These are phyloP conservation scores for Margaritispora aquatica DNA, from an alignment of 495 filamentous ascomycete species.

Conservation along the genomic window DNA sequence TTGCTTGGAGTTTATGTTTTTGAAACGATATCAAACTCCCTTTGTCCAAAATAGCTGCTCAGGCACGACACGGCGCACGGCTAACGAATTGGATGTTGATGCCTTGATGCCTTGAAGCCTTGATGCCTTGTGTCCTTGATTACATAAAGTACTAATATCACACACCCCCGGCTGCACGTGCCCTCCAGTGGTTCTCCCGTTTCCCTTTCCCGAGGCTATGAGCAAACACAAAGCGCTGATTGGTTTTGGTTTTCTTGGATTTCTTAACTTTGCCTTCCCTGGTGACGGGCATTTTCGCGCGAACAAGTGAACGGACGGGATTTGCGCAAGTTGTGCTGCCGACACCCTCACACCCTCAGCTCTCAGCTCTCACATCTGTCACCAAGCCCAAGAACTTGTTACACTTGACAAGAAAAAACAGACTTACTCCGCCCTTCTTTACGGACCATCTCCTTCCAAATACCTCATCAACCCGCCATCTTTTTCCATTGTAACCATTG, in stretches of 20 bases:
- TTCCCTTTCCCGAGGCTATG: not conserved
- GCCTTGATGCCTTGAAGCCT: no score
- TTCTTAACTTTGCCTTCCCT: no score
- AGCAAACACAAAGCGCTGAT: no score
- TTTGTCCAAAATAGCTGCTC: not conserved
- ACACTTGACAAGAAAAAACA: constrained; percentile 1
- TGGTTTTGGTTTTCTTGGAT: no score
- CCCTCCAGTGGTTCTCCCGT: no score
- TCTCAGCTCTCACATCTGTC: not conserved
- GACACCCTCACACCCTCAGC: no score
- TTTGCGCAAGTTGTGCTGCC: no score
- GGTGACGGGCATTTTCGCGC: not conserved
- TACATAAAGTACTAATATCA: no score
- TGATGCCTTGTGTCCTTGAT: not conserved
- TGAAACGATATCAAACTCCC: not conserved
- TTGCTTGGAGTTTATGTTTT: not conserved
- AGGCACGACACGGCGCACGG: not conserved
- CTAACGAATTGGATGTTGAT: not conserved
- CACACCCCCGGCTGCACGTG: no score
- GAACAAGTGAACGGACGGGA: not conserved
- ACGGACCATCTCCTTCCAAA: no score
- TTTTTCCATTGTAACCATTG: not conserved
- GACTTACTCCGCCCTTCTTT: constrained; percentile 52
- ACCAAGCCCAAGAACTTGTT: constrained; percentile 16
- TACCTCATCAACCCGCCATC: constrained; percentile 9